These are phyloP conservation scores for Aspergillus viridinutans DNA, from an alignment of 2,329 filamentous ascomycete species.

Conservation along the genomic window DNA sequence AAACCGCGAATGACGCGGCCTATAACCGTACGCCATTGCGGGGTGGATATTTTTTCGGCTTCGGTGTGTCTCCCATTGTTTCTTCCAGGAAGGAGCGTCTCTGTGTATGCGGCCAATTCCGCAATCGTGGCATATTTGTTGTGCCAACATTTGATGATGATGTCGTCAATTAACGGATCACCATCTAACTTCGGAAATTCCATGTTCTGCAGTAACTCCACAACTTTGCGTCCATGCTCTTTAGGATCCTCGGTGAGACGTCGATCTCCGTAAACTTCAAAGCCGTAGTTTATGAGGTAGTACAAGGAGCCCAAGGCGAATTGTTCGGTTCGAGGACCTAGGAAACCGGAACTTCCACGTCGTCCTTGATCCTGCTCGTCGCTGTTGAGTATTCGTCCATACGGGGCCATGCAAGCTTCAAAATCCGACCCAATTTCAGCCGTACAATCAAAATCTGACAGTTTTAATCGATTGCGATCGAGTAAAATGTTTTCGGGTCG, in stretches of 20 bases:
- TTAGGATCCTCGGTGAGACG: constrained; percentile 20
- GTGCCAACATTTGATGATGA: constrained; percentile 22
- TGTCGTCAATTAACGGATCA: constrained; percentile 21
- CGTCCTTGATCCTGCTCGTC: constrained; percentile 16
- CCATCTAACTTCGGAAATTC: constrained; percentile 22
- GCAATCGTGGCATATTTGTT: constrained; percentile 17
- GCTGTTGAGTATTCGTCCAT: constrained; percentile 23
- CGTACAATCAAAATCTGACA: constrained; percentile 28
- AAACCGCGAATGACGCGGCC: too few relatives aligned
- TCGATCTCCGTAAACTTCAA: constrained; percentile 26
- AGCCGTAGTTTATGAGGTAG: constrained; percentile 30
- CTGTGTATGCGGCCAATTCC: constrained; percentile 14
- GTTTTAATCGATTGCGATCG: constrained; percentile 24
- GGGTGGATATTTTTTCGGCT: too few relatives aligned
- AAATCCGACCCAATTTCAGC: constrained; percentile 21
- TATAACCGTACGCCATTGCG: too few relatives aligned
- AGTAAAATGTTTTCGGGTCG: constrained; percentile 30
- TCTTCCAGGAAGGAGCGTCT: constrained; percentile 8
- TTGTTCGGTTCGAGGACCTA: constrained; percentile 28
- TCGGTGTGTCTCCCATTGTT: too few relatives aligned
- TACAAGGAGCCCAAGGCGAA: constrained; percentile 31
- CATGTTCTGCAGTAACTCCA: constrained; percentile 22
- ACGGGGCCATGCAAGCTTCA: constrained; percentile 22
- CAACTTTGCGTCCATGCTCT: constrained; percentile 17
- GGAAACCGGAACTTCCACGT: constrained; percentile 16